These are phyloP conservation scores for Naganishia albida DNA, from an alignment of 1,284 basidiomycete species.

Conservation along the genomic window DNA sequence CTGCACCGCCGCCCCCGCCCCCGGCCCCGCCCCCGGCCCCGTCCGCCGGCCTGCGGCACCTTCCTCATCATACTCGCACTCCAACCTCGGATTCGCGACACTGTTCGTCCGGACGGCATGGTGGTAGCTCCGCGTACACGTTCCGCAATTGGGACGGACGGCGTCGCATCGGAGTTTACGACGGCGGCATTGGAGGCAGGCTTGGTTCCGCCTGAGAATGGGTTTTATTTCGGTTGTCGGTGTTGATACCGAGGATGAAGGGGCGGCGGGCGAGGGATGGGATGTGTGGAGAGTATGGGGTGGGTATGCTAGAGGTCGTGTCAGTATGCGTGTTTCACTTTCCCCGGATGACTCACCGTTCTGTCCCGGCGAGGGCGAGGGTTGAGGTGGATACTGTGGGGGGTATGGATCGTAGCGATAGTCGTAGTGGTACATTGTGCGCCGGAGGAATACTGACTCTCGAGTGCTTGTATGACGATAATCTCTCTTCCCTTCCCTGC, in stretches of 20 bases:
- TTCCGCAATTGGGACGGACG: constrained; percentile 48
- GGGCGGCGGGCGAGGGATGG: constrained; percentile 1
- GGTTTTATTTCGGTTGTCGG: constrained; percentile 16
- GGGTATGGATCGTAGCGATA: background rate
- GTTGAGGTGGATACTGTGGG: background rate
- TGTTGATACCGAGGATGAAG: background rate
- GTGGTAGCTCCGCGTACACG: constrained; percentile 49
- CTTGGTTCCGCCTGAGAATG: constrained; percentile 40
- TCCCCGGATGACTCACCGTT: background rate
- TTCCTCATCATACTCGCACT: constrained; percentile 27
- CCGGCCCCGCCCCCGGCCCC: constrained; percentile 12
- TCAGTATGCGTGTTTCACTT: background rate
- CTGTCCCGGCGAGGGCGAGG: background rate
- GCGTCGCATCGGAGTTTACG: constrained; percentile 37
- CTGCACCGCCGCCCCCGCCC: constrained; percentile 4
- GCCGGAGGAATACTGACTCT: no score
- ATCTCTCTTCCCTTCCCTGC: no score
- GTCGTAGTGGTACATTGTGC: background rate
- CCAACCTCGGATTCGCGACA: constrained; percentile 2
- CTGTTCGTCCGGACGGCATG: constrained; percentile 37
- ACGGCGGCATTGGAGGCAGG: constrained; percentile 41
- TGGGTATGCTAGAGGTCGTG: background rate
- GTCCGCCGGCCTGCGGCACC: constrained; percentile 11
- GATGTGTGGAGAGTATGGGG: background rate
- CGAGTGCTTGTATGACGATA: no score